Evolutionary conservation across 108 stramenopile species (phyloP), one percentile per base, ranked within the genome.

Genomic region (Cyclotella cryptica): DNA sequence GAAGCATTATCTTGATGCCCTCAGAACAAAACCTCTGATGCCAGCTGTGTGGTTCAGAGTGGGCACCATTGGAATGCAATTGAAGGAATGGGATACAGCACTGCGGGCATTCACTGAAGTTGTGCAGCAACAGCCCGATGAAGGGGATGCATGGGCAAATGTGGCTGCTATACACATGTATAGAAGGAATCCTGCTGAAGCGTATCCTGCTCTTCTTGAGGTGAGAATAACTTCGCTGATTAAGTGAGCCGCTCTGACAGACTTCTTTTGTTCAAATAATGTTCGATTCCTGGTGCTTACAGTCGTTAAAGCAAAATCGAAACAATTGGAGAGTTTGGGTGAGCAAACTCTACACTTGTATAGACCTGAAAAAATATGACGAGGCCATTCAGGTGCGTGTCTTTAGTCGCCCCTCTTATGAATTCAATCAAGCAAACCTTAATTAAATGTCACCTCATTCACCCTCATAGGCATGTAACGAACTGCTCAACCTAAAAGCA

Each of bases 91-190:
- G 96, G 82, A 88, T 11, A 75, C 74, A 30, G 98, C 97, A 14
- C 66, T 97, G 41, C 67, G 64, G 15, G 96, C 98, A n/a, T 98
- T 98, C 63, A 79, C 94, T 30, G 89, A 93, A 59, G 96, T 96
- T 30, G 98, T 97, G 1, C 93, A 93, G 63, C 98, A 97, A 80
- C 93, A 94, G 59, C 96, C 96, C 43, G 98, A 97, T 54, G 91
- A 93, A 66, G 95, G 89, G 13, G 96, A 96, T 77, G 97, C 94
- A 10, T 98, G 96, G 96, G 96, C 94, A 15, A 98, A 98, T 84
- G 83, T 98, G 1, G 96, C 96, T 44, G 96, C 95, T 11, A 79
- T 96, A 43, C 93, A 96, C 67, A 87, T 97, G 84, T 88, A 86
- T 57, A 85, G 88, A 64, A 87, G 83, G 70, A 66, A 86, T 46